A percentile compares a stretch with the other conserved stretches of the same genome.
Evolutionary conservation across 116 monocot genomes (phyloP).

Genomic region (Papilionanthe hybrid): DNA sequence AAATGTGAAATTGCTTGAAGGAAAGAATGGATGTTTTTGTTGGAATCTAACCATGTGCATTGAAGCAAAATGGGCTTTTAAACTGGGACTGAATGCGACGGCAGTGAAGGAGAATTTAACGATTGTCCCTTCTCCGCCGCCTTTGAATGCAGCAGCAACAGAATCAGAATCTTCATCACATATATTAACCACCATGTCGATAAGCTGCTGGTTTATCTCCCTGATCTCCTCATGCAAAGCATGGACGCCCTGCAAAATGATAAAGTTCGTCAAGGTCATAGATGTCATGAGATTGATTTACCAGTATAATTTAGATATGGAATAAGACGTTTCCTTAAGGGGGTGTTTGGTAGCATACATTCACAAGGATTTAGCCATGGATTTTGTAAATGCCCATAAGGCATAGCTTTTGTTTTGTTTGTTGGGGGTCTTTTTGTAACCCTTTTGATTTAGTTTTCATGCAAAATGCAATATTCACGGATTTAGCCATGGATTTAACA

Average conservation of each 20-base stretch:
- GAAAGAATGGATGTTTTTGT: background rate
- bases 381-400: too few relatives aligned
- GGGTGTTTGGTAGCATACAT: too few relatives aligned
- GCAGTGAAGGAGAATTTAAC: constrained; percentile 60
- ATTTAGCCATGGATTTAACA: too few relatives aligned
- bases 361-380: too few relatives aligned
- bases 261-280: background rate
- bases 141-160: constrained; percentile 24
- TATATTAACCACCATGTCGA: constrained; percentile 57
- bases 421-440: too few relatives aligned
- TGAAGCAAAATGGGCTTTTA: constrained; percentile 67
- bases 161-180: constrained; percentile 49
- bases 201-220: constrained; percentile 56
- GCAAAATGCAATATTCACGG: too few relatives aligned
- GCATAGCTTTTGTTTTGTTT: too few relatives aligned
- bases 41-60: constrained; percentile 40
- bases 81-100: constrained; percentile 46
- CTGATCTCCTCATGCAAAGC: constrained; percentile 57
- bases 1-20: background rate
- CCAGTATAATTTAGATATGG: too few relatives aligned
- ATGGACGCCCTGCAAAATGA: constrained; percentile 40
- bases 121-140: constrained; percentile 50
- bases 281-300: too few relatives aligned
- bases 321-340: too few relatives aligned
- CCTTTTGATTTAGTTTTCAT: too few relatives aligned